Conservation (phyloP, 306 rosid genomes). For the Quercus robur region DNA sequence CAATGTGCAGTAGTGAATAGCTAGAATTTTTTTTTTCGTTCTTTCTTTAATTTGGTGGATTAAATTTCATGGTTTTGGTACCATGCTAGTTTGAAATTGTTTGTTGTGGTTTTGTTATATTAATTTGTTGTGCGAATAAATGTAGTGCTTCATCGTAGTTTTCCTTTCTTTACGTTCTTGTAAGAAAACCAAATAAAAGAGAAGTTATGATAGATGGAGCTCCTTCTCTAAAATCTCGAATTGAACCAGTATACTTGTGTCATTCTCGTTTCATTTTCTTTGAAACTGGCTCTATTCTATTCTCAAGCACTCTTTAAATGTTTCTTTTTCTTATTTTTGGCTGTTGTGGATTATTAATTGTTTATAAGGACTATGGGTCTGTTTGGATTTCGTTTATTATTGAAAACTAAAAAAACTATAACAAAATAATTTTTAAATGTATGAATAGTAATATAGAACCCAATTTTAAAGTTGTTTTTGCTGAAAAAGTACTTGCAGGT, state of each 20-base stretch:
- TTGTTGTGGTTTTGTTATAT: neutral
- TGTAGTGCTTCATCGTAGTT: neutral
- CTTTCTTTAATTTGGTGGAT: neutral
- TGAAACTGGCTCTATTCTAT: no score
- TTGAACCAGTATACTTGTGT: neutral
- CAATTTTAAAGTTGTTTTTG: no score
- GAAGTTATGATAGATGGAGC: neutral
- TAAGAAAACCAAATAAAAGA: neutral
- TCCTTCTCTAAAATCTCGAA: neutral
- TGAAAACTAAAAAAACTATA: no score
- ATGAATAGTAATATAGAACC: rapidly evolving
- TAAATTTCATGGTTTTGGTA: neutral
- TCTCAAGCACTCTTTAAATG: no score
- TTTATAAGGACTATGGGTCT: no score
- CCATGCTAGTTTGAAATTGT: neutral
- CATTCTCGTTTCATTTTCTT: no score
- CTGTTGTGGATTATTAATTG: no score
- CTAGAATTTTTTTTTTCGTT: slow-evolving; percentile 1
- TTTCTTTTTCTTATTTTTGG: no score
- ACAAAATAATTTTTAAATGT: no score
- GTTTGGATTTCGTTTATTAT: no score
- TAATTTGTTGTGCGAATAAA: neutral
- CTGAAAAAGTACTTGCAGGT: no score
- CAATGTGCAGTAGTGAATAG: slow-evolving; percentile 66
- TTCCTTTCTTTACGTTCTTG: neutral